These are phyloP conservation scores for Tuber magnatum DNA, from an alignment of 495 filamentous ascomycete genomes.

Conservation along the genomic window DNA sequence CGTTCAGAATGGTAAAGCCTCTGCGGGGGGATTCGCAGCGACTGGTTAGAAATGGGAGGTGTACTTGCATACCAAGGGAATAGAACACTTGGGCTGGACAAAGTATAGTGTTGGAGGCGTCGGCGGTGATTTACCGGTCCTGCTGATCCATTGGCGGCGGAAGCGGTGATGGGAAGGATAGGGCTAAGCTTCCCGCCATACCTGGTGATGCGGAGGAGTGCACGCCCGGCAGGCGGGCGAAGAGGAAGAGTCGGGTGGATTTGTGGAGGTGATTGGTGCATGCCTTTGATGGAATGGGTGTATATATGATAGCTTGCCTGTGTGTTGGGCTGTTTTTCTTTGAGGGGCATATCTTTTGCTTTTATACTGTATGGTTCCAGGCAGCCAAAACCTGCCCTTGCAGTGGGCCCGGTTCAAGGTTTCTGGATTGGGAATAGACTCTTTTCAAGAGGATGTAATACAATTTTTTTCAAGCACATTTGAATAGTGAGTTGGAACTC, in stretches of 20 bases:
- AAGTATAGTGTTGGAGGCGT: conserved; percentile 23
- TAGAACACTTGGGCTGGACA: conserved; percentile 37
- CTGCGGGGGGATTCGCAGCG: conserved; percentile 41
- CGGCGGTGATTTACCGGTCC: conserved; percentile 26
- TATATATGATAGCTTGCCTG: not conserved
- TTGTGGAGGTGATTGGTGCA: conserved; percentile 32
- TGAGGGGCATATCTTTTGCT: conserved; percentile 11
- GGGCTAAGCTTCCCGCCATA: conserved; percentile 19
- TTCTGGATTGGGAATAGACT: not conserved
- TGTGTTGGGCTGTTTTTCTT: not conserved
- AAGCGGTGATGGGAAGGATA: conserved; percentile 11
- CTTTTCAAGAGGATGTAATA: not conserved
- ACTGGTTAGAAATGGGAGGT: conserved; percentile 34
- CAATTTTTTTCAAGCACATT: not conserved
- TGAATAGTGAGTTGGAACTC: not conserved
- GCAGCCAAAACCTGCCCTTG: not conserved
- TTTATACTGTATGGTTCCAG: not conserved
- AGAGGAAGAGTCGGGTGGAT: conserved; percentile 35
- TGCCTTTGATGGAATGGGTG: conserved; percentile 10
- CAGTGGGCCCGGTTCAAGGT: too few species aligned
- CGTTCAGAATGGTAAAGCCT: conserved; percentile 48
- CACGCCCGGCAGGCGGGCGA: not conserved
- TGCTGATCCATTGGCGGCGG: conserved; percentile 9
- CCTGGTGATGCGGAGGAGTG: conserved; percentile 20
- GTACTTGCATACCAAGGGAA: conserved; percentile 23